phyloP scores from a whole-genome alignment of 345 rosid genomes.

The Erysimum cheiranthoides region DNA sequence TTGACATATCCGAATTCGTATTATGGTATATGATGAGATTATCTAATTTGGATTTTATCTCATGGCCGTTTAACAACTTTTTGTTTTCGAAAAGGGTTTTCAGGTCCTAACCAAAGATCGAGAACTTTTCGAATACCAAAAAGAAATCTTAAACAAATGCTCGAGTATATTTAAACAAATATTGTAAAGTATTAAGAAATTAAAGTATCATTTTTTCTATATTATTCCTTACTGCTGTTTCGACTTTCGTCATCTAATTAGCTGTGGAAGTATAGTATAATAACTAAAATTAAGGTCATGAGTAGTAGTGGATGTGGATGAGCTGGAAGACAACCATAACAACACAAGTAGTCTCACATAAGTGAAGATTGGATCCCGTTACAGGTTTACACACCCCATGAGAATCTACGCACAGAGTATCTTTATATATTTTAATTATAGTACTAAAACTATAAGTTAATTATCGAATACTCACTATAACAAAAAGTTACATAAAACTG shows the following conservation, averaged over 20 bases:
- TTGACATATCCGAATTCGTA: too few species aligned
- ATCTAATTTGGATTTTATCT: too few species aligned
- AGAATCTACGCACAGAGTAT: constrained; percentile 12
- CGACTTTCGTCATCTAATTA: not conserved
- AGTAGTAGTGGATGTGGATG: constrained; percentile 36
- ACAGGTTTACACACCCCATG: constrained; percentile 12
- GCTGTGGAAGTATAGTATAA: constrained; percentile 4
- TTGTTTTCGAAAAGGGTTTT: not conserved
- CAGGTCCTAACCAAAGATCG: not conserved
- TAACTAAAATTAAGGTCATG: constrained; percentile 30
- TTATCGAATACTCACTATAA: constrained; percentile 3
- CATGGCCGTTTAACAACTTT: not conserved
- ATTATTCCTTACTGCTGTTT: not conserved
- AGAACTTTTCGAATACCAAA: not conserved
- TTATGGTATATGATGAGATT: too few species aligned
- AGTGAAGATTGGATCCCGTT: constrained; percentile 14
- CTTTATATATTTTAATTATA: not conserved
- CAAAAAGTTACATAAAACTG: not conserved
- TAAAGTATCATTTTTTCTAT: not conserved
- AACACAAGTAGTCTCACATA: not conserved
- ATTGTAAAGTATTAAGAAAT: not conserved
- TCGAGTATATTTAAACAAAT: not conserved
- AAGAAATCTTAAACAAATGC: not conserved
- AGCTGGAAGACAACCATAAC: constrained; percentile 41
- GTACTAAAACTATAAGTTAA: not conserved